phyloP scores from a whole-genome alignment of 805 yeast species.

The Candida fluviatilis region DNA sequence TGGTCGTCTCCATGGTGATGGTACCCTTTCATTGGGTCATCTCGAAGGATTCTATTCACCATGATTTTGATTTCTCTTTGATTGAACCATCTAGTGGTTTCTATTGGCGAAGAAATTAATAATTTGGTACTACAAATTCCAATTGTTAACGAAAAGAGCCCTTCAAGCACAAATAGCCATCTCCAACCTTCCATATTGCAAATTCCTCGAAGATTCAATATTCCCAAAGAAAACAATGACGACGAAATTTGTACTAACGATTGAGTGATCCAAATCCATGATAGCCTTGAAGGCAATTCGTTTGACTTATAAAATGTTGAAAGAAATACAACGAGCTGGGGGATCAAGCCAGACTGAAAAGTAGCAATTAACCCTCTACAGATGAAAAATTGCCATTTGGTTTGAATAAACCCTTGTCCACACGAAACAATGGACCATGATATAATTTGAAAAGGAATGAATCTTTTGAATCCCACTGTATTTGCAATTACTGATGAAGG shows the following conservation, averaged over 20 bases:
- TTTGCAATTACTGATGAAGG: slow-evolving; percentile 65
- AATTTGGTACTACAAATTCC: slow-evolving; percentile 43
- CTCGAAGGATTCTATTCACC: slow-evolving; percentile 23
- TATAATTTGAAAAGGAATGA: slow-evolving; percentile 45
- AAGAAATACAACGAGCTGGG: slow-evolving; percentile 58
- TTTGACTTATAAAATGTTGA: slow-evolving; percentile 58
- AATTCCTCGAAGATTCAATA: slow-evolving; percentile 16
- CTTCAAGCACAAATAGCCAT: slow-evolving; percentile 65
- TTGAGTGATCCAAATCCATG: slow-evolving; percentile 37
- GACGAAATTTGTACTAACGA: slow-evolving; percentile 18
- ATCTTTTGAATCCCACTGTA: slow-evolving; percentile 55
- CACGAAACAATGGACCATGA: slow-evolving; percentile 26
- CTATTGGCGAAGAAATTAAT: slow-evolving; percentile 56
- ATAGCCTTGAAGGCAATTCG: slow-evolving; percentile 55
- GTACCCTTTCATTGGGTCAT: slow-evolving; percentile 28
- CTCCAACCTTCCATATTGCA: slow-evolving; percentile 43
- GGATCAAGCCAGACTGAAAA: slow-evolving; percentile 33
- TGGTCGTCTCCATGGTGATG: slow-evolving; percentile 26
- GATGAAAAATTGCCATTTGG: slow-evolving; percentile 19
- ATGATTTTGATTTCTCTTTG: slow-evolving; percentile 24
- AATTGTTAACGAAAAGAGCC: slow-evolving; percentile 49
- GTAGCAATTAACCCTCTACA: slow-evolving; percentile 25
- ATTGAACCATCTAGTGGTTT: slow-evolving; percentile 40
- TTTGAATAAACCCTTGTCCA: slow-evolving; percentile 19
- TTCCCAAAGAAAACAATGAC: slow-evolving; percentile 18